Base-by-base conservation (phyloP, 345 rosid genomes). In the Lepidium didymum region DNA sequence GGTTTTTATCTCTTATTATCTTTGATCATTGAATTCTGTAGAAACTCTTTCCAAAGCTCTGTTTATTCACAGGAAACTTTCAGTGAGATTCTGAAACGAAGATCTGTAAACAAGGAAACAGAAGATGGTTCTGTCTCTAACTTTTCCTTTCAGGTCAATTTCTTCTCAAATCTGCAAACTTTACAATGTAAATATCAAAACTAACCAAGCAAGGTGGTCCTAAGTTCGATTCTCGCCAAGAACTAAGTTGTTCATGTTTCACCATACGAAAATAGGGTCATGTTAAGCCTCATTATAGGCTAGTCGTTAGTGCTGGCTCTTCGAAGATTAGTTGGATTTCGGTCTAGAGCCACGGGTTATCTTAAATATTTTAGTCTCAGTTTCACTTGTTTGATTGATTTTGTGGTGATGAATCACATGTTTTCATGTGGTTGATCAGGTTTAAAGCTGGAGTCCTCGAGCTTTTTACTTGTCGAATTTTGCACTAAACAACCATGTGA, bases 391-490 rank as follows among this genome's bases (percentile, higher is more conserved):
- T 12, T 19, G 16, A 15, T 15, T 29, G 27, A 14, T 42, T 11
- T 61, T 41, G 29, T 16, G 18, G n/a, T 19, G 15, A 18, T 1
- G 27, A 15, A 15, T 41, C 36, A 37, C 5, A 64, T 15, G 13
- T 64, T 64, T 15, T 64, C 38, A 23, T 64, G 69, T 41, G 21
- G 42, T 0, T 14, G 51, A 43, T 56, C 73, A 90, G 96, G 84
- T 83, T 56, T 77, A 85, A 76, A 90, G 96, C 69, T 90, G 92
- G 92, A 75, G 42, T 59, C 91, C 91, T 8, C 83, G 91, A 8
- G 83, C 85, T 35, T 53, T 84, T 47, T 84, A 83, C 70, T 87
- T 76, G 13, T 85, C 89, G 0, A 83, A 67, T 41, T 89, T 89
- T 68, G 86, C 84, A 25, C 76, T 86, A 62, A 75, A 34, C 84